Percentiles rank a stretch among this genome's conserved stretches.
These are phyloP conservation scores for Cercospora zeina DNA, from an alignment of 2,329 filamentous ascomycete genomes.

Conservation along the genomic window DNA sequence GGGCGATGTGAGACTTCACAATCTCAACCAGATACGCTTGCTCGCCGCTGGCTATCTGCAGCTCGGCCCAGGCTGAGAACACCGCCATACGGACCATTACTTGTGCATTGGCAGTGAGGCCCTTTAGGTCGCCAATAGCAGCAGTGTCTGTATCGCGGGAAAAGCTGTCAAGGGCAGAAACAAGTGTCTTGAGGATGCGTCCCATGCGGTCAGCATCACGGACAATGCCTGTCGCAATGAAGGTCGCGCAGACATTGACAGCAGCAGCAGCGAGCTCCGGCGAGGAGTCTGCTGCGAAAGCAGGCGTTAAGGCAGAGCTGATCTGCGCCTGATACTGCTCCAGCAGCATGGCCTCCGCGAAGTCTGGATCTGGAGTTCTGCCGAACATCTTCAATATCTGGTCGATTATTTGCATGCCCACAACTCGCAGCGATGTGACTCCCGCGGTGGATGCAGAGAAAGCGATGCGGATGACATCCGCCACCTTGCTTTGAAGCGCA, in stretches of 20 bases:
- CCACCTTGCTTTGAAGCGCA: constrained; percentile 78
- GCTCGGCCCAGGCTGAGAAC: constrained; percentile 93
- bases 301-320: constrained; percentile 90
- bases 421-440: constrained; percentile 84
- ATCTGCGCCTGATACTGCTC: constrained; percentile 99
- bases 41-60: constrained; percentile 92
- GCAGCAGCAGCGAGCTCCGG: constrained; percentile 94
- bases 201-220: constrained; percentile 99
- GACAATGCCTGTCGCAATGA: constrained; percentile 95
- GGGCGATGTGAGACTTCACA: constrained; percentile 84
- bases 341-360: constrained; percentile 91
- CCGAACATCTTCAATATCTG: constrained; percentile 95
- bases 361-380: constrained; percentile 91
- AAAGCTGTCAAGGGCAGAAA: constrained; percentile 89
- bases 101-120: constrained; percentile 90
- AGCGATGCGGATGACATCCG: constrained; percentile 92
- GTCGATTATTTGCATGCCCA: constrained; percentile 90
- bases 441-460: constrained; percentile 96
- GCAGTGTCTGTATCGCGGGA: constrained; percentile 75
- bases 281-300: constrained; percentile 92
- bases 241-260: constrained; percentile 95
- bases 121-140: constrained; percentile 88
- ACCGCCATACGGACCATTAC: constrained; percentile 99
- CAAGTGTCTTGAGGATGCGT: constrained; percentile 88
- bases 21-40: constrained; percentile 87